Evolutionary conservation across 176 grass and related monocot species (phyloP).

Genomic region (Hordeum marinum): DNA sequence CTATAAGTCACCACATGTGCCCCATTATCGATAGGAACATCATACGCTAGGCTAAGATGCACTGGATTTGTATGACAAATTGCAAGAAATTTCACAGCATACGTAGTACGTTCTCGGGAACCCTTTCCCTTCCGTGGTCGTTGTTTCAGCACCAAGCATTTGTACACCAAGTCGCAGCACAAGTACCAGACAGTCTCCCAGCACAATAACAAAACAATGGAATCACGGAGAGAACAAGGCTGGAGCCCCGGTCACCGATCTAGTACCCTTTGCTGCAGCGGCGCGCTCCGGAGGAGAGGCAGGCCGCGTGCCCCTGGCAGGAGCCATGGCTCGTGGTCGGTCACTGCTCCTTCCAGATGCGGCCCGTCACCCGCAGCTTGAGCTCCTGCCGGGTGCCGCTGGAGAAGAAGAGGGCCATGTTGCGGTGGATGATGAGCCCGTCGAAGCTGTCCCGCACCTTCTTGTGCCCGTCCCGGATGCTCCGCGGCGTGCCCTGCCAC

Average conservation of each 20-base stretch:
- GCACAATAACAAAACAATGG: slow-evolving; percentile 2
- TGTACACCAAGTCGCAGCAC: slow-evolving; percentile 12
- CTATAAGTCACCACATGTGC: too few relatives aligned
- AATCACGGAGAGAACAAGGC: background rate
- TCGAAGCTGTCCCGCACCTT: slow-evolving; percentile 58
- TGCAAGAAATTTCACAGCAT: background rate
- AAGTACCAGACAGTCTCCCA: background rate
- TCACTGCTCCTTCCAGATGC: slow-evolving; percentile 54
- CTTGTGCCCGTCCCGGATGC: slow-evolving; percentile 52
- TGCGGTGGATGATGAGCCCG: slow-evolving; percentile 53
- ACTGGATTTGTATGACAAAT: background rate
- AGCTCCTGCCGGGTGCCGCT: slow-evolving; percentile 41
- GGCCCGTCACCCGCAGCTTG: slow-evolving; percentile 55
- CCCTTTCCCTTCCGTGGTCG: background rate
- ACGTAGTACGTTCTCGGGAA: background rate
- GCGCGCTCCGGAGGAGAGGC: background rate
- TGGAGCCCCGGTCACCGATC: background rate
- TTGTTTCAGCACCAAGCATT: background rate
- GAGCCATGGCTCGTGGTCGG: background rate
- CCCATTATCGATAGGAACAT: too few relatives aligned
- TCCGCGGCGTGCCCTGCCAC: slow-evolving; percentile 44
- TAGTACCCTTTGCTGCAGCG: background rate
- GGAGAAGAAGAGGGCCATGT: slow-evolving; percentile 58
- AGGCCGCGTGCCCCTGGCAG: background rate
- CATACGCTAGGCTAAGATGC: background rate